A percentile compares a stretch with the other conserved stretches of the same genome.
Evolutionary conservation across 345 rosid genomes (phyloP).

Genomic region (Anacardium occidentale): DNA sequence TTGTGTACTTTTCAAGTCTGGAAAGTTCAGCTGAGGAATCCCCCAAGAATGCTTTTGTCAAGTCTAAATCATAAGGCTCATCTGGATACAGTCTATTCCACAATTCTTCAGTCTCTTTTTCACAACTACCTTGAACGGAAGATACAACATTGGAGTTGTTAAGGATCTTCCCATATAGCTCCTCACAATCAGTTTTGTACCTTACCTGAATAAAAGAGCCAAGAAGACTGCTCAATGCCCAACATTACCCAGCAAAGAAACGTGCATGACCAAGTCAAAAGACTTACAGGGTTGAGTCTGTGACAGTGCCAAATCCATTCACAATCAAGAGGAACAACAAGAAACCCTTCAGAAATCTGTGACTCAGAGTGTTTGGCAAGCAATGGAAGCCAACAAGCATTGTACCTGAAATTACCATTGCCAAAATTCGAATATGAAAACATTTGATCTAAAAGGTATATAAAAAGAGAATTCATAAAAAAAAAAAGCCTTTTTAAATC

Average conservation of each 20-base stretch:
- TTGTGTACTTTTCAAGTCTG: conserved; percentile 49
- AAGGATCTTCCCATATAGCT: conserved; percentile 65
- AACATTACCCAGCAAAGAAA: conserved; percentile 5
- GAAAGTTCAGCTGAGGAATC: conserved; percentile 35
- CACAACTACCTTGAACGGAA: conserved; percentile 51
- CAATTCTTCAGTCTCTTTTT: conserved; percentile 49
- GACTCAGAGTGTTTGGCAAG: conserved; percentile 60
- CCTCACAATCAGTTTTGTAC: conserved; percentile 79
- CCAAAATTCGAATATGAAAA: background rate
- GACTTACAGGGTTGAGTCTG: conserved; percentile 88
- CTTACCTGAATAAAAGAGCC: conserved; percentile 47
- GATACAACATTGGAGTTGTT: conserved; percentile 64
- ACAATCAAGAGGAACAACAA: conserved; percentile 93
- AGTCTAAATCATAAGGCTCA: conserved; percentile 71
- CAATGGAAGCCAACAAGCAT: conserved; percentile 94
- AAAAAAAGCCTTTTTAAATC: no score
- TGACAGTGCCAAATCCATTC: conserved; percentile 99
- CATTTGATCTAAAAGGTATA: background rate
- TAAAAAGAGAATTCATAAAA: background rate
- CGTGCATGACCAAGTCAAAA: background rate
- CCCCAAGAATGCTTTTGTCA: conserved; percentile 28
- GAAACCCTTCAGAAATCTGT: conserved; percentile 49
- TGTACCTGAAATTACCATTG: conserved; percentile 56
- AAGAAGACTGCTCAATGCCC: conserved; percentile 11
- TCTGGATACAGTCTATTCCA: conserved; percentile 69